Evolutionary conservation across 371 early-diverging fungal genomes (phyloP).

Genomic region (Rhizopus sp.): DNA sequence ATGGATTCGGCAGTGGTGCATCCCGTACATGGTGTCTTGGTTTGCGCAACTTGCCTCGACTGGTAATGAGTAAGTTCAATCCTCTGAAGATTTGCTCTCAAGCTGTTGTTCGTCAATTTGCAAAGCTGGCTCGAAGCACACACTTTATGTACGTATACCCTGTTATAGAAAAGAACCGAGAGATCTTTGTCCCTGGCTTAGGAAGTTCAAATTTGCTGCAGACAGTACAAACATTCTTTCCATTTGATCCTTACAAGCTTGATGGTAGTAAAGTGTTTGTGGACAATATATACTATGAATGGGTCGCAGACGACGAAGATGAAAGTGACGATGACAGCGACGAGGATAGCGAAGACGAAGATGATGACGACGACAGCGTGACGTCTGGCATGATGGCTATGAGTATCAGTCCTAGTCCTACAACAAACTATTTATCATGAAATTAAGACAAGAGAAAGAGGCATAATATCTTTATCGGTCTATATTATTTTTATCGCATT

Average conservation of each 20-base stretch:
- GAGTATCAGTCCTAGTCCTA: constrained; percentile 63
- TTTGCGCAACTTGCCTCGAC: constrained; percentile 60
- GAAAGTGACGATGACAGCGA: constrained; percentile 49
- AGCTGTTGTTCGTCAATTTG: constrained; percentile 86
- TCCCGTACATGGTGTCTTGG: constrained; percentile 46
- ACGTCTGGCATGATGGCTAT: constrained; percentile 58
- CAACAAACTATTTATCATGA: constrained; percentile 26
- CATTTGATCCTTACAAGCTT: constrained; percentile 92
- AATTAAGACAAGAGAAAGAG: background rate
- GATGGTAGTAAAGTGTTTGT: constrained; percentile 64
- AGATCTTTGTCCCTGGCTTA: constrained; percentile 42
- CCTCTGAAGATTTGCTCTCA: constrained; percentile 85
- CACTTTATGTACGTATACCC: constrained; percentile 88
- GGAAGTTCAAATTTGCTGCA: constrained; percentile 28
- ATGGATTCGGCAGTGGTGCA: constrained; percentile 24
- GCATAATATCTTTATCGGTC: background rate
- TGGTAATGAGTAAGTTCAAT: constrained; percentile 79
- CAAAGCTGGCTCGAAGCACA: constrained; percentile 72
- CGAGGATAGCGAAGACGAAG: constrained; percentile 37
- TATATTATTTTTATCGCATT: background rate
- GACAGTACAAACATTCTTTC: constrained; percentile 86
- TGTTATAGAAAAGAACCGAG: constrained; percentile 70
- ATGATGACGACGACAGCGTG: constrained; percentile 42
- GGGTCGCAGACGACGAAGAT: constrained; percentile 63
- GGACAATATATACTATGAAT: constrained; percentile 66